Evolutionary conservation across 2,329 filamentous ascomycete genomes (phyloP), one percentile per base, ranked within the genome.

Genomic region (Aureobasidium sp.): DNA sequence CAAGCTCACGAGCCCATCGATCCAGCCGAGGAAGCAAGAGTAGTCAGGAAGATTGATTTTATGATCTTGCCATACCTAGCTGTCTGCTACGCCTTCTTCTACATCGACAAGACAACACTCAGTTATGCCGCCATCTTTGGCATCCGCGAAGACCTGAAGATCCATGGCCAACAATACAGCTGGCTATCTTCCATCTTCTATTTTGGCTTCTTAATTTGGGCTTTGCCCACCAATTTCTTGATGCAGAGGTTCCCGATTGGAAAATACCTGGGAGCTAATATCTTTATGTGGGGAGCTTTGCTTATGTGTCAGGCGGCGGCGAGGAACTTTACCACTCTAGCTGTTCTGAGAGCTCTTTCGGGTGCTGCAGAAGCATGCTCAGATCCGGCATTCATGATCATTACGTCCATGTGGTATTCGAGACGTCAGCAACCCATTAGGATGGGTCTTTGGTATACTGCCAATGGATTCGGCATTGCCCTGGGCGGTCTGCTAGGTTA

Each of bases 111-210:
- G 74, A 85, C 82, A 0, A 84, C 80, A 0, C 71, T 85, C 33
- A 83, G 79, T 0, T 87, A 86, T 65, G 85, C 85, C 0, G 84
- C 85, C 22, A 83, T 88, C 54, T 86, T 87, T 62, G 84, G 84
- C 1, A 82, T 88, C 63, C 76, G 78, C 31, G 78, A 85, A 2
- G 84, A 85, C 64, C 75, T 87, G 9, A 66, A 79, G 15, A 75
- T 87, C 1, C 74, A 78, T n/a, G 82, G 82, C 1, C 77, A 79
- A 0, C 75, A 86, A 64, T 87, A 87, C 67, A 82, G 75, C 62
- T 84, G 81, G 78, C 71, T 82, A 0, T 78, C 75, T 35, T 78
- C 75, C 61, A 76, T 82, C 14, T 84, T 83, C 69, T 81, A 82
- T 63, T 78, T 82, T 64, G 80, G 78, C 0, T 82, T 78, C 63